Conservation (phyloP, 1,284 basidiomycete genomes). For the Cryptococcus maquisensis region DNA sequence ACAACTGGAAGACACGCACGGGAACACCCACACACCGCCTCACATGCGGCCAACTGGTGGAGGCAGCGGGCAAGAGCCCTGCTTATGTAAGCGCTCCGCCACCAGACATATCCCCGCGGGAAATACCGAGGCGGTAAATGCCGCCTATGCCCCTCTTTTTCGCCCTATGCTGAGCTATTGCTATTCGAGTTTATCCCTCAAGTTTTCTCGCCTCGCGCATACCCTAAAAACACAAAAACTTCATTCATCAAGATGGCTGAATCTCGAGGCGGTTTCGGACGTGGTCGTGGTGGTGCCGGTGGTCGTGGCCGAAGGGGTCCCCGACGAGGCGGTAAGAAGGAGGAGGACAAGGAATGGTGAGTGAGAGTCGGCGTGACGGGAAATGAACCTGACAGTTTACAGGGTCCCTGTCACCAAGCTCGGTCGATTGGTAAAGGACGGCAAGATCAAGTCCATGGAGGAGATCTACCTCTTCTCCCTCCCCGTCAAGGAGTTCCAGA, state of each 20-base stretch:
- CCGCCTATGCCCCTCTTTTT: too few species aligned
- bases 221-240: slow-evolving; percentile 1
- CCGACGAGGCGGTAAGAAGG: slow-evolving; percentile 93
- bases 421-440: slow-evolving; percentile 97
- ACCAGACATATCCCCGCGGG: too few species aligned
- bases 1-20: too few species aligned
- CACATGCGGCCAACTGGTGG: too few species aligned
- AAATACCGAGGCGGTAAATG: too few species aligned
- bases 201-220: slow-evolving; percentile 5
- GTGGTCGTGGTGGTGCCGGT: slow-evolving; percentile 87
- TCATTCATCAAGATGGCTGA: slow-evolving; percentile 43
- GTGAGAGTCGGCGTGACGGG: slow-evolving; percentile 37
- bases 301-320: slow-evolving; percentile 83
- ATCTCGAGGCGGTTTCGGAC: slow-evolving; percentile 53
- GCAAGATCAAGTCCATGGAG: slow-evolving; percentile 99
- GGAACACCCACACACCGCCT: too few species aligned
- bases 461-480: slow-evolving; percentile 99
- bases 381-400: neutral
- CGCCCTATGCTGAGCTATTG: too few species aligned
- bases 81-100: too few species aligned
- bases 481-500: slow-evolving; percentile 97
- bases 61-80: too few species aligned
- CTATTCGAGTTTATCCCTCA: slow-evolving; percentile 14
- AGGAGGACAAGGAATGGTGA: slow-evolving; percentile 99
- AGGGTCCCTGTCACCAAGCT: slow-evolving; percentile 99